A percentile compares a stretch with the other conserved stretches of the same genome.
phyloP scores from a whole-genome alignment of 2,329 filamentous ascomycete genomes.

The Xylariaceae sp. region DNA sequence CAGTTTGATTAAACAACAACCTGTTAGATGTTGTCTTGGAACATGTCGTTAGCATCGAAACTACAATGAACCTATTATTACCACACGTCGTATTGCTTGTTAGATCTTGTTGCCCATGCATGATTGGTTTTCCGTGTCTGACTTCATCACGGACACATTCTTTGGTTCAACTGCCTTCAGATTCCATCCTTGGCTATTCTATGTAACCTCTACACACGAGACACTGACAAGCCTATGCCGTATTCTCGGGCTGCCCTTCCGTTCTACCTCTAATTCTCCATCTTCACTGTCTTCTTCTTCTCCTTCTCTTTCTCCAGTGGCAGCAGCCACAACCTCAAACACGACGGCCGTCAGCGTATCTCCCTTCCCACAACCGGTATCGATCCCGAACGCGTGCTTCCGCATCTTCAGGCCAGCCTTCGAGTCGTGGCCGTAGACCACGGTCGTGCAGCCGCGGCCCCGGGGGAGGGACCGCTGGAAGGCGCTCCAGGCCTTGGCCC shows the following conservation, averaged over 20 bases:
- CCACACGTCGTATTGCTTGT: too few species aligned
- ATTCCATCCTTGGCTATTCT: too few species aligned
- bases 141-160: background rate
- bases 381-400: conserved; percentile 81
- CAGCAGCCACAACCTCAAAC: conserved; percentile 54
- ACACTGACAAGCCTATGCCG: conserved; percentile 25
- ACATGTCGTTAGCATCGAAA: too few species aligned
- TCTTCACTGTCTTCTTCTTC: conserved; percentile 1
- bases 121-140: too few species aligned
- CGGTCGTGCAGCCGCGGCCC: conserved; percentile 49
- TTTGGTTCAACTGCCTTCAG: too few species aligned
- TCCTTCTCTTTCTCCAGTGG: background rate
- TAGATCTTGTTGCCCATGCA: too few species aligned
- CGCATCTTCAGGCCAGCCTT: conserved; percentile 66
- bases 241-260: conserved; percentile 9
- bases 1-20: too few species aligned
- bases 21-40: too few species aligned
- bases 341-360: conserved; percentile 78
- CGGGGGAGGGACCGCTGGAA: conserved; percentile 46
- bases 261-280: background rate
- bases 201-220: conserved; percentile 6
- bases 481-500: conserved; percentile 69
- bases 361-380: conserved; percentile 81
- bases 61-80: too few species aligned
- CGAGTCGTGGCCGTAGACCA: conserved; percentile 89